Percentiles rank a stretch among this genome's conserved stretches.
Conservation (phyloP, 352 stramenopile species). For the Pilasporangium apinafurcum region DNA sequence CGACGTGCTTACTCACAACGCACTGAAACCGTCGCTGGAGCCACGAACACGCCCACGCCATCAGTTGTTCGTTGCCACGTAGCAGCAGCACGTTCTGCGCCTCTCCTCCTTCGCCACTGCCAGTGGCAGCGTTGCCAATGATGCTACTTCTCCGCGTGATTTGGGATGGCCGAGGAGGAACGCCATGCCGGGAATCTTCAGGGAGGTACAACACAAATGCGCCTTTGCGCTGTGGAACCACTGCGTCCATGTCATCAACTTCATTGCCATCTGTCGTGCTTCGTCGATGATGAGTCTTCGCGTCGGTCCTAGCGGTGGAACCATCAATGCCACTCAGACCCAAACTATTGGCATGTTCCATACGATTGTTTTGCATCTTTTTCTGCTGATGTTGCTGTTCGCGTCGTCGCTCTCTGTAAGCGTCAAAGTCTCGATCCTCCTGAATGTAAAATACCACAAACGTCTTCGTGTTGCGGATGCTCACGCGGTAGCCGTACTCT, state of each 20-base stretch:
- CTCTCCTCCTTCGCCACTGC: constrained; percentile 25
- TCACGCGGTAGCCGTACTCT: constrained; percentile 63
- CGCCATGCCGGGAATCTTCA: too few relatives aligned
- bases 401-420: not conserved
- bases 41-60: constrained; percentile 50
- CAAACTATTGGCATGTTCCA: not conserved
- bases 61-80: constrained; percentile 43
- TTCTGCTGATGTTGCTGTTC: not conserved
- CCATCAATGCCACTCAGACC: constrained; percentile 1
- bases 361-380: not conserved
- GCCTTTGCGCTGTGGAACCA: constrained; percentile 2
- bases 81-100: constrained; percentile 51
- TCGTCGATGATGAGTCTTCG: not conserved
- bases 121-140: constrained; percentile 4
- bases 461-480: constrained; percentile 37
- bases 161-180: too few relatives aligned
- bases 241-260: not conserved
- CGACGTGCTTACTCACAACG: constrained; percentile 38
- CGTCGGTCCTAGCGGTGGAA: not conserved
- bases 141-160: constrained; percentile 24
- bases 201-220: constrained; percentile 69
- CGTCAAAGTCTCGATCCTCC: constrained; percentile 44
- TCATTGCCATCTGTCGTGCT: constrained; percentile 4
- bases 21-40: constrained; percentile 72
- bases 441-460: constrained; percentile 54